Base-by-base conservation (phyloP, 2,329 filamentous ascomycete species). In the Moelleriella libera region DNA sequence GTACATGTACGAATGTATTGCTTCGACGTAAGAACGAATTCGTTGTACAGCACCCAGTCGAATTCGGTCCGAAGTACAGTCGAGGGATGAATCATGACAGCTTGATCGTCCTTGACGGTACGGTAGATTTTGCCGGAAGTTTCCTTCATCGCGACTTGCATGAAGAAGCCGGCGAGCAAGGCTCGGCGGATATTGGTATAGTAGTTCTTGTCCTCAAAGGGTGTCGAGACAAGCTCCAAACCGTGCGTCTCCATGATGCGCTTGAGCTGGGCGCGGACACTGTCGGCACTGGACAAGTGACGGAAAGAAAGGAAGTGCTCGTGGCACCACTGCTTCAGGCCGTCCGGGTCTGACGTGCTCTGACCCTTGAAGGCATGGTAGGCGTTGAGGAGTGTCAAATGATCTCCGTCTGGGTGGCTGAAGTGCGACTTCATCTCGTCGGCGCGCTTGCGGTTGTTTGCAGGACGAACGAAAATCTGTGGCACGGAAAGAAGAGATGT, bases 391-490 rank as follows among this genome's bases (percentile, higher is more conserved):
- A 98, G 83, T 12, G 92, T 97, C 43, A 98, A 74, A 60, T 98
- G 92, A 60, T 98, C 92, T 47, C 92, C 92, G 54, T 97, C 90
- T 1, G 82, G 80, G 62, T 98, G 92, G 30, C 87, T 83, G 60
- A 98, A 98, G 41, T 90, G 78, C 40, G 82, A 76, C 73, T 98
- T 98, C 88, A 97, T 97, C 65, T 96, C 88, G 62, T 98, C 92
- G 44, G 92, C 92, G 43, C 86, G 83, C 68, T 94, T 94, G 51
- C 89, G 82, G 55, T 86, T 83, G 58, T 78, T 80, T 45, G 85
- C 84, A 1, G 92, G 92, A 7, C 92, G 86, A 31, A 94, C 79
- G 62, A 95, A 98, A 50, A 97, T 80, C 62, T 96, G 87, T 0
- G 92, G 92, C 9, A 97, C 92, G 0, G 90, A 97, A 21, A 98